Conservation (phyloP, 176 grass and related monocot genomes). For the Hyparrhenia diplandra region DNA sequence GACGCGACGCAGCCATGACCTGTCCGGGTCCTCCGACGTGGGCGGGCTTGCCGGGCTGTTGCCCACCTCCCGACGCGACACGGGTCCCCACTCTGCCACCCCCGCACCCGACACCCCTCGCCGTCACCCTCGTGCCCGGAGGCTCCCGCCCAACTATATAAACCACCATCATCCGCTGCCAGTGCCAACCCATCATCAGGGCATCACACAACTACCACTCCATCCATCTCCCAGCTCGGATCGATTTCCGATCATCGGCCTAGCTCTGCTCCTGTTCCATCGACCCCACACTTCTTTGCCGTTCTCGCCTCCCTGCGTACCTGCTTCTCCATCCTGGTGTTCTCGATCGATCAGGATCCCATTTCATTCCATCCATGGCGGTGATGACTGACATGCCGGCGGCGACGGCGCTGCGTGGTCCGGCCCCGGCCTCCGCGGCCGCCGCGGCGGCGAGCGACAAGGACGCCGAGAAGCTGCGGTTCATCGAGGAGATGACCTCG, state of each 20-base stretch:
- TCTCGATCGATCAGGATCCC: no score
- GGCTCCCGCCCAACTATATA: no score
- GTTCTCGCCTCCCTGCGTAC: no score
- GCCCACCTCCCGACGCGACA: constrained; percentile 59
- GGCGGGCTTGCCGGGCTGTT: constrained; percentile 40
- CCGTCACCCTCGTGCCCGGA: constrained; percentile 54
- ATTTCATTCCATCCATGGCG: no score
- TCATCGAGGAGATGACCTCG: constrained; percentile 68
- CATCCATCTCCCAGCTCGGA: no score
- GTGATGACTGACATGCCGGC: constrained; percentile 51
- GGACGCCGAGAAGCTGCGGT: constrained; percentile 51
- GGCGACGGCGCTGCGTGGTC: constrained; percentile 30
- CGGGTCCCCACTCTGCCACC: constrained; percentile 45
- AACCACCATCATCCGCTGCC: constrained; percentile 14
- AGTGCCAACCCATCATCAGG: background rate
- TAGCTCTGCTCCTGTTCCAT: background rate
- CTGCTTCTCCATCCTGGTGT: no score
- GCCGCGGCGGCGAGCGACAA: constrained; percentile 14
- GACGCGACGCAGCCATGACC: constrained; percentile 1
- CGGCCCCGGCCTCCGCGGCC: background rate
- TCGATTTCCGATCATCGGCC: no score
- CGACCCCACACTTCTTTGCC: background rate
- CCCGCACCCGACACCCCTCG: constrained; percentile 41
- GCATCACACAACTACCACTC: background rate
- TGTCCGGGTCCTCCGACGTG: constrained; percentile 28